phyloP scores from a whole-genome alignment of 2,329 filamentous ascomycete genomes.

The Fusarium buxicola region DNA sequence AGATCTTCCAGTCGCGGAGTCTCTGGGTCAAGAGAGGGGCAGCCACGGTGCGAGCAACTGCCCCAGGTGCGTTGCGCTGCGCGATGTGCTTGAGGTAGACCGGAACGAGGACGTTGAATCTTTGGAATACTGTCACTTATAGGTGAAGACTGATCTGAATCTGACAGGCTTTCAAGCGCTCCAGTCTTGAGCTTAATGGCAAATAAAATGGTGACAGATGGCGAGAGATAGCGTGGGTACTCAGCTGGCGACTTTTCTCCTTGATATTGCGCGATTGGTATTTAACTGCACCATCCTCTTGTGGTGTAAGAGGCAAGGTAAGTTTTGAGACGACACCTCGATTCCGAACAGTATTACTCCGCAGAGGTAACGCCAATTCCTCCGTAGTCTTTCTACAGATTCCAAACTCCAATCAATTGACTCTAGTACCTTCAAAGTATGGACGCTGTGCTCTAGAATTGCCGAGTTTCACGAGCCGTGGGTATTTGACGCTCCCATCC shows the following conservation, averaged over 20 bases:
- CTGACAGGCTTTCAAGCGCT: not conserved
- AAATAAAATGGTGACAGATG: not conserved
- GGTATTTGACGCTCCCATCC: constrained; percentile 34
- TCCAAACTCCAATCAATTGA: not conserved
- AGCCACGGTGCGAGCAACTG: no score
- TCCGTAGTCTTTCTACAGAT: no score
- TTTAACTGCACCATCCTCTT: constrained; percentile 22
- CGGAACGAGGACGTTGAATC: no score
- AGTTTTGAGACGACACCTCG: no score
- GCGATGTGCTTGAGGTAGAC: no score
- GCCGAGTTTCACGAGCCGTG: not conserved
- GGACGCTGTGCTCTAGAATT: not conserved
- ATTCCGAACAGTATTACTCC: not conserved
- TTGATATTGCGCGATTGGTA: constrained; percentile 31
- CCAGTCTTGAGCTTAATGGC: no score
- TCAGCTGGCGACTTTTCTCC: constrained; percentile 30
- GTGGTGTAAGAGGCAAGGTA: constrained; percentile 19
- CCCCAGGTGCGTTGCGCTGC: no score
- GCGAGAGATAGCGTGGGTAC: not conserved
- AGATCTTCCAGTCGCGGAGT: no score
- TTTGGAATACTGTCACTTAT: no score
- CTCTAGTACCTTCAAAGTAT: not conserved
- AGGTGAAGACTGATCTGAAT: no score
- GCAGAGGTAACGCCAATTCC: not conserved
- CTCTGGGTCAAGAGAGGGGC: no score